Evolutionary conservation across 768 basidiomycete species (phyloP).

Genomic region (Leccinellum rugosiceps): DNA sequence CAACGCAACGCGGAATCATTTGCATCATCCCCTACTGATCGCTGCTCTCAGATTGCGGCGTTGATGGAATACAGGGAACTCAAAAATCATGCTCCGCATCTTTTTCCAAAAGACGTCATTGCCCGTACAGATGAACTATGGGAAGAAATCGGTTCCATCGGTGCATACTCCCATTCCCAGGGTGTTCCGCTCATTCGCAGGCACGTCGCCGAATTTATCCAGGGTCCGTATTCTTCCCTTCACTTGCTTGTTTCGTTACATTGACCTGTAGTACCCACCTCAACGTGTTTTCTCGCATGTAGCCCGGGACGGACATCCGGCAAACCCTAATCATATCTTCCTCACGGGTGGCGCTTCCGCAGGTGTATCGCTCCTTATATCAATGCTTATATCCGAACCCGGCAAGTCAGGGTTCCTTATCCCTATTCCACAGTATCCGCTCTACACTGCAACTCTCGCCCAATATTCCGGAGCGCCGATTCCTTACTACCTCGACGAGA

Average conservation of each 20-base stretch:
- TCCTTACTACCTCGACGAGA: slow-evolving; percentile 88
- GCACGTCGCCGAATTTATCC: slow-evolving; percentile 86
- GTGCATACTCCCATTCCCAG: slow-evolving; percentile 95
- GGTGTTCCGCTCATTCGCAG: slow-evolving; percentile 87
- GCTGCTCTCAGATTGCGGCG: slow-evolving; percentile 65
- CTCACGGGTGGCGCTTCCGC: slow-evolving; percentile 93
- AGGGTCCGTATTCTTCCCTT: slow-evolving; percentile 46
- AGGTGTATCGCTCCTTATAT: slow-evolving; percentile 86
- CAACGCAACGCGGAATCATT: neutral
- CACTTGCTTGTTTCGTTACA: neutral
- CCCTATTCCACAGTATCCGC: slow-evolving; percentile 97
- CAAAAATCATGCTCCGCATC: slow-evolving; percentile 66
- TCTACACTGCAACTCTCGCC: slow-evolving; percentile 94
- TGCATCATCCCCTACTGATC: neutral
- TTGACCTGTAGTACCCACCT: slow-evolving; percentile 3
- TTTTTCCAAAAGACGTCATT: slow-evolving; percentile 84
- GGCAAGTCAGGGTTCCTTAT: slow-evolving; percentile 75
- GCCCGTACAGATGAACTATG: slow-evolving; percentile 79
- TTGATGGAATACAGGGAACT: slow-evolving; percentile 91
- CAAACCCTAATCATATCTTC: slow-evolving; percentile 84
- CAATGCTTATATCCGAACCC: slow-evolving; percentile 68
- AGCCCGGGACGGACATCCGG: slow-evolving; percentile 90
- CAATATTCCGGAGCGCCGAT: slow-evolving; percentile 76
- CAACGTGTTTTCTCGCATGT: neutral
- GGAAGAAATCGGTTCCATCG: slow-evolving; percentile 84